Evolutionary conservation across 257 asterid species (phyloP), one percentile per base, ranked within the genome.

Genomic region (Forsythia suspensa): DNA sequence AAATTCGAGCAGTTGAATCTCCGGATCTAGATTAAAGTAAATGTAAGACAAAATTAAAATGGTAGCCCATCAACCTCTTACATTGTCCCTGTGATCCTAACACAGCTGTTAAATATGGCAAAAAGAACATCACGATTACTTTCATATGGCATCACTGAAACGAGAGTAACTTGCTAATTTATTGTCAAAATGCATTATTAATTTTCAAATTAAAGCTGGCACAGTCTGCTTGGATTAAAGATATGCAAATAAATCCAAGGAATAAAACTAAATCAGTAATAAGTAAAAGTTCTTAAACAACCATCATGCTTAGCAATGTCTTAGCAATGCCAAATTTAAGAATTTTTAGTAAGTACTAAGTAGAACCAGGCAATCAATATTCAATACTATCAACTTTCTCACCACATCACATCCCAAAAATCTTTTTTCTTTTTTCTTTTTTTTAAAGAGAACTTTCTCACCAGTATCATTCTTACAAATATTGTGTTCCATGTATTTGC

Each of bases 1-100:
- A 82, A 21, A 82, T 82, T 29, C 86, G 82, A 24, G 87, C 85
- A 6, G 87, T 84, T 77, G 87, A 80, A 73, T 85, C 88, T 72
- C 86, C 84, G 72, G 88, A 84, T 46, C 84, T 82, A 39, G 61
- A 71, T 57, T 37, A 67, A 3, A 77, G 10, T 57, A 61, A 73
- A 11, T 24, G 3, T 6, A 38, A 24, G 34, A 29, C 34, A 42
- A 21, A 13, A 34, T n/a, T 41, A 52, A 43, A 46, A 76, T 18
- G 38, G 70, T 9, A 40, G 63, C 70, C 21, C 18, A 36, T 46
- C 24, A 44, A 71, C 40, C 75, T 42, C 12, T 5, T 44, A 24
- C 55, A 24, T 0, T 66, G 40, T 11, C 12, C 20, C 20, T 68
- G 71, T n/a, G 73, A 21, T 21, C 4, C 38, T 5, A 61, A 20